Base-by-base conservation (phyloP, 257 asterid genomes). In the Capsicum pubescens region DNA sequence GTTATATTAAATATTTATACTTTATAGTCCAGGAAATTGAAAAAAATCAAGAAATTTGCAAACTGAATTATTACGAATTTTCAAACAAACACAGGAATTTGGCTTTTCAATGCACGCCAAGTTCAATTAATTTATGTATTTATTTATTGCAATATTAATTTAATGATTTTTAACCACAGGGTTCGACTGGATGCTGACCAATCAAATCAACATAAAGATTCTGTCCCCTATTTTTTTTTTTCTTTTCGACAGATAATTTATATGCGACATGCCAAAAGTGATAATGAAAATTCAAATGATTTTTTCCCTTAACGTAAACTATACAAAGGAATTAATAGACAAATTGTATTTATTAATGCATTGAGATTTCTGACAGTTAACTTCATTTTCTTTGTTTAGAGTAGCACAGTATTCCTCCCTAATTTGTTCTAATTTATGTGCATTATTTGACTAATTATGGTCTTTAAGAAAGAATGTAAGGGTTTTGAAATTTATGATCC, bases 121-220 rank as follows among this genome's bases (percentile, higher is more conserved):
- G 44, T 76, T 26, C 81, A 52, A 52, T 76, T 21, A 6, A 50
- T 76, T 44, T 76, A 1, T 39, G 6, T 13, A 19, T 76, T 39
- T 13, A 21, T 26, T 52, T 76, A 26, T 76, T 76, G n/a, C 46
- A 50, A 19, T 19, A 74, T 48, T 67, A 19, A 74, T 74, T 54
- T 19, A 10, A 6, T 1, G 3, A 13, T 19, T 7, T 64, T 74
- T 52, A 21, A 74, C 7, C 21, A 52, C 21, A 50, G 11, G 3
- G 19, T 21, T 74, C 74, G 5, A 35, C 19, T 21, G 9, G 61
- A 12, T 74, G 48, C n/a, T 76, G 81, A 76, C 63, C 81, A 13
- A 52, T 76, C 61, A 21, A 21, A 76, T 76, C 81, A 76, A 76
- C 46, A 13, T 76, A 76, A 52, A 76, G 81, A 76, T 76, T 50